These are phyloP conservation scores for Acidomyces sp. DNA, from an alignment of 495 filamentous ascomycete species.

Conservation along the genomic window DNA sequence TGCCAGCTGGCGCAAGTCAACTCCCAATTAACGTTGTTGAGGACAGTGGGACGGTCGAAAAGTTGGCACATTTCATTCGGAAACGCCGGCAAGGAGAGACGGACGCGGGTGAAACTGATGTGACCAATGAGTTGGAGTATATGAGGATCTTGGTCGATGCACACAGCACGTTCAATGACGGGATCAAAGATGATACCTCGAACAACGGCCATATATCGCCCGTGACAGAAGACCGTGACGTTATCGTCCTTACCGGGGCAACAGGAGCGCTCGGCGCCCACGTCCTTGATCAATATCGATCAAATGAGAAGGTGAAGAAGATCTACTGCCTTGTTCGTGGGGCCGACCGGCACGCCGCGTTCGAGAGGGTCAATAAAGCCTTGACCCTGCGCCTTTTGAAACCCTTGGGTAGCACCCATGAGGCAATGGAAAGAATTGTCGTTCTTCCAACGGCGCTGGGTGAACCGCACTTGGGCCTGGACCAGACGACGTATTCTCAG, in stretches of 20 bases:
- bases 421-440: conserved; percentile 29
- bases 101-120: conserved; percentile 3
- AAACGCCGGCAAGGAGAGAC: conserved; percentile 12
- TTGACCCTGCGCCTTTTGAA: conserved; percentile 24
- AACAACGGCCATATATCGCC: conserved; percentile 7
- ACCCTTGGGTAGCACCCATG: conserved; percentile 10
- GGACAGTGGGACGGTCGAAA: conserved; percentile 34
- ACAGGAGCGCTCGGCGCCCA: conserved; percentile 50
- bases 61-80: conserved; percentile 19
- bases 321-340: conserved; percentile 48
- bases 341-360: conserved; percentile 33
- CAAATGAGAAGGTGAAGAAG: conserved; percentile 24
- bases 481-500: conserved; percentile 23
- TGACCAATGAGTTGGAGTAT: conserved; percentile 11
- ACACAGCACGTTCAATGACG: conserved; percentile 23
- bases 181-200: neutral
- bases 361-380: conserved; percentile 36
- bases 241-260: conserved; percentile 42
- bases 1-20: conserved; percentile 27
- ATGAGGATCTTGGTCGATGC: conserved; percentile 29
- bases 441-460: conserved; percentile 31
- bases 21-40: conserved; percentile 36
- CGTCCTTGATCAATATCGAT: conserved; percentile 36
- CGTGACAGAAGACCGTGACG: conserved; percentile 4
- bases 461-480: conserved; percentile 35